These are phyloP conservation scores for Symbiodinium natans DNA, from an alignment of 73 alveolate species.

Conservation along the genomic window DNA sequence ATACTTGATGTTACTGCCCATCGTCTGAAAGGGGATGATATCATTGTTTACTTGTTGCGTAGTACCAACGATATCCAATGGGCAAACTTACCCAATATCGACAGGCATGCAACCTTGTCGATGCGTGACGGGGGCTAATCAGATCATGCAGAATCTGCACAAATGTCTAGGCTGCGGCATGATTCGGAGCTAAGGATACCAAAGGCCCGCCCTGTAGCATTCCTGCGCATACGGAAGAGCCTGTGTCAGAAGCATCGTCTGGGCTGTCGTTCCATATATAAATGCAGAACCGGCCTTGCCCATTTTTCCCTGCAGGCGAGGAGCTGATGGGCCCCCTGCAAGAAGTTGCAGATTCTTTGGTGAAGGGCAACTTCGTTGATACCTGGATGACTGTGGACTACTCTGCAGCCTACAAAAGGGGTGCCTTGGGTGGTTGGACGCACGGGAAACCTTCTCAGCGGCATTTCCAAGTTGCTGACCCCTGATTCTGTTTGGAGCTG, in stretches of 20 bases:
- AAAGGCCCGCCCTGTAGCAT: background rate
- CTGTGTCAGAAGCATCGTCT: too few species aligned
- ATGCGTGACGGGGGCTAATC: background rate
- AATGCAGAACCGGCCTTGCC: too few species aligned
- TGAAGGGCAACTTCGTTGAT: slow-evolving; percentile 3
- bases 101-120: background rate
- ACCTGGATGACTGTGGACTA: slow-evolving; percentile 63
- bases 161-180: too few species aligned
- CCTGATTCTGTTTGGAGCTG: background rate
- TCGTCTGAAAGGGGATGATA: background rate
- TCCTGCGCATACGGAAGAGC: background rate
- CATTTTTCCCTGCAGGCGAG: background rate
- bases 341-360: slow-evolving; percentile 20
- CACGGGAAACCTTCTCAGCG: background rate
- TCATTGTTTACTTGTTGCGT: background rate
- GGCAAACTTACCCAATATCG: background rate
- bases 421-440: background rate
- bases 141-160: background rate
- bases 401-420: slow-evolving; percentile 22
- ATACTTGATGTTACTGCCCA: too few species aligned
- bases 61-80: background rate
- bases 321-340: background rate
- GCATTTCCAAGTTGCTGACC: background rate
- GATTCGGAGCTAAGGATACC: background rate
- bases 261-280: too few species aligned